Percentiles rank a stretch among this genome's conserved stretches.
Evolutionary conservation across 345 rosid species (phyloP).

Genomic region (Eucalyptus caleyi): DNA sequence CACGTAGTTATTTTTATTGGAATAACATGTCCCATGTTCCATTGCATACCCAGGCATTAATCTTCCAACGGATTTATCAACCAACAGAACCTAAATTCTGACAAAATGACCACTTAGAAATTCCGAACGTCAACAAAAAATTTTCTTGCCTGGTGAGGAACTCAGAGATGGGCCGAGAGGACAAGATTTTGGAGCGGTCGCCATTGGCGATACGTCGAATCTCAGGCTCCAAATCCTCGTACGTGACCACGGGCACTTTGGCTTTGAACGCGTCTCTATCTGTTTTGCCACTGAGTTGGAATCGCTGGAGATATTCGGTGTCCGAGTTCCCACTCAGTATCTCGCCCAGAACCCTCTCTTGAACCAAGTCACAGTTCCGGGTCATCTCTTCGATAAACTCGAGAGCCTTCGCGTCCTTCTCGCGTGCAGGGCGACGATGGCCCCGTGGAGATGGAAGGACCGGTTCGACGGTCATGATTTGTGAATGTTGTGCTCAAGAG

Average conservation of each 20-base stretch:
- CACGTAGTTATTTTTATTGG: neutral
- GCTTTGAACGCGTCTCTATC: slow-evolving; percentile 58
- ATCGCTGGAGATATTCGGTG: slow-evolving; percentile 62
- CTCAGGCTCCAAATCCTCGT: slow-evolving; percentile 73
- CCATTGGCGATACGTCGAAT: slow-evolving; percentile 90
- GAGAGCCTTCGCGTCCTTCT: slow-evolving; percentile 62
- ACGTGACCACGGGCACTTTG: slow-evolving; percentile 52
- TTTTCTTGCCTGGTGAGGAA: slow-evolving; percentile 66
- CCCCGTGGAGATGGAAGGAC: slow-evolving; percentile 35
- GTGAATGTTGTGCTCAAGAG: neutral
- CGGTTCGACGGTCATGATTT: slow-evolving; percentile 48
- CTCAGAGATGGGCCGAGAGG: slow-evolving; percentile 78
- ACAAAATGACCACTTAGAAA: neutral
- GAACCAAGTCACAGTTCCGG: slow-evolving; percentile 44
- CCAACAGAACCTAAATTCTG: neutral
- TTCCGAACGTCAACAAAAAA: neutral
- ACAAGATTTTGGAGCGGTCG: slow-evolving; percentile 68
- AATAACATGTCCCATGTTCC: neutral
- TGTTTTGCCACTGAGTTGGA: slow-evolving; percentile 34
- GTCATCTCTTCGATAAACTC: slow-evolving; percentile 74
- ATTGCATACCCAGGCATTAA: neutral
- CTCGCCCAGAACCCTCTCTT: slow-evolving; percentile 43
- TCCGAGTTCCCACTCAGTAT: slow-evolving; percentile 48
- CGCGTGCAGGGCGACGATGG: slow-evolving; percentile 42
- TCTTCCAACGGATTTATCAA: neutral